phyloP scores from a whole-genome alignment of 163 green algal species.

The Scenedesmus sp. region DNA sequence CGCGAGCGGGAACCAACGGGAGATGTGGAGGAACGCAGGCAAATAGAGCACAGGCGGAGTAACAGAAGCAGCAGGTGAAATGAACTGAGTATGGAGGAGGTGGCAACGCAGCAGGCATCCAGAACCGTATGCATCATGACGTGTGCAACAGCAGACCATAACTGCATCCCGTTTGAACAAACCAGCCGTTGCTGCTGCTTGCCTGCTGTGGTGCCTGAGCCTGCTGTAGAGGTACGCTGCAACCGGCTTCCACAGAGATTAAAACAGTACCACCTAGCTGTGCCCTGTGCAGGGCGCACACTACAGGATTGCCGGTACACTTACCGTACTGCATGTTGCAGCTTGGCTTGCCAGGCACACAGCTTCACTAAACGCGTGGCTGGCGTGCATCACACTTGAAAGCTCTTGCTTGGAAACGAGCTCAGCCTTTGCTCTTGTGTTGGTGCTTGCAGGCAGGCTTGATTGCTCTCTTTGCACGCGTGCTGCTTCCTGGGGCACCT shows the following conservation, averaged over 20 bases:
- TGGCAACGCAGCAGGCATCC: neutral
- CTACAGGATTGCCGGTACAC: neutral
- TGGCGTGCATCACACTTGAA: neutral
- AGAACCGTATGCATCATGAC: no score
- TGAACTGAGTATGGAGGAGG: neutral
- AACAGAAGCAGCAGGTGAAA: neutral
- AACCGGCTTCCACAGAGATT: neutral
- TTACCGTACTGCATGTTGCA: conserved; percentile 4
- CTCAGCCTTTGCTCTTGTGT: neutral
- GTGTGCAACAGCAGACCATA: no score
- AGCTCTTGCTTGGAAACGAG: neutral
- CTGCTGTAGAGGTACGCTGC: neutral
- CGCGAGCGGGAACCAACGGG: neutral
- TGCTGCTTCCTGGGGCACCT: conserved; percentile 19
- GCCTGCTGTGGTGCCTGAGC: neutral
- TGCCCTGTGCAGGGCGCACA: neutral
- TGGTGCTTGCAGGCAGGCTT: conserved; percentile 27
- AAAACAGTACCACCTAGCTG: neutral
- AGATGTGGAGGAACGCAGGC: neutral
- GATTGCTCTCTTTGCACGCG: conserved; percentile 1
- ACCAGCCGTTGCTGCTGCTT: conserved; percentile 2
- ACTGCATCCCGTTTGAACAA: no score
- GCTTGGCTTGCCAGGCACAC: conserved; percentile 9
- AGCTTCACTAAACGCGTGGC: neutral
- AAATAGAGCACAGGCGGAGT: neutral